Conservation (phyloP, 148 eudicot genomes). For the Amaranthus palmeri region DNA sequence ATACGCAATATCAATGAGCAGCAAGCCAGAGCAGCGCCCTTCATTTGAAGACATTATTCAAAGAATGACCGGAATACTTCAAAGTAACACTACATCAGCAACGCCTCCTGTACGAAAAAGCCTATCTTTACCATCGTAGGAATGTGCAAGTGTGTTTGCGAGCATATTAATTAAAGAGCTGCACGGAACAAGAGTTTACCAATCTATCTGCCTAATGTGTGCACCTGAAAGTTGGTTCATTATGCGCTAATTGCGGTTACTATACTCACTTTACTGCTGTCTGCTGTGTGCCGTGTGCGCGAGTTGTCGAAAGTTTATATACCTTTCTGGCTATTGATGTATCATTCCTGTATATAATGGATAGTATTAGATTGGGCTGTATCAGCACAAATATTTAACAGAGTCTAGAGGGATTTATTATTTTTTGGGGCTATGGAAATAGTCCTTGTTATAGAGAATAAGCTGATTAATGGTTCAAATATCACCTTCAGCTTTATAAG, state of each 20-base stretch:
- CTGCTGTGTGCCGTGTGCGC: neutral
- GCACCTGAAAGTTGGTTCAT: neutral
- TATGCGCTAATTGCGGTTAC: neutral
- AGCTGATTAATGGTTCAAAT: too few species aligned
- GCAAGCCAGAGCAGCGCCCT: conserved; percentile 66
- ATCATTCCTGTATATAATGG: neutral
- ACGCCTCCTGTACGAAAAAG: conserved; percentile 21
- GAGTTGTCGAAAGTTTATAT: neutral
- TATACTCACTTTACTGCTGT: neutral
- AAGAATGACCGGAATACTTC: conserved; percentile 47
- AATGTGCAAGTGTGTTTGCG: neutral
- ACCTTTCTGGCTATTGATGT: neutral
- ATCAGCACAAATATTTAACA: neutral
- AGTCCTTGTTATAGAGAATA: neutral
- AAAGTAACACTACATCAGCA: conserved; percentile 19
- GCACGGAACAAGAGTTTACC: neutral
- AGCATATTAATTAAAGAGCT: neutral
- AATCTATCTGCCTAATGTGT: neutral
- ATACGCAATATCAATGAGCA: conserved; percentile 21
- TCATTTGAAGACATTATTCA: conserved; percentile 58
- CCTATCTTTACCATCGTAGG: neutral
- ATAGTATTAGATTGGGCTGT: neutral
- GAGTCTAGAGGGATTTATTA: neutral
- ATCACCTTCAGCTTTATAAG: too few species aligned
- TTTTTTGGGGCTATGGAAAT: neutral